phyloP scores from a whole-genome alignment of 2,329 filamentous ascomycete genomes.

The Ceratocystis ficicola region DNA sequence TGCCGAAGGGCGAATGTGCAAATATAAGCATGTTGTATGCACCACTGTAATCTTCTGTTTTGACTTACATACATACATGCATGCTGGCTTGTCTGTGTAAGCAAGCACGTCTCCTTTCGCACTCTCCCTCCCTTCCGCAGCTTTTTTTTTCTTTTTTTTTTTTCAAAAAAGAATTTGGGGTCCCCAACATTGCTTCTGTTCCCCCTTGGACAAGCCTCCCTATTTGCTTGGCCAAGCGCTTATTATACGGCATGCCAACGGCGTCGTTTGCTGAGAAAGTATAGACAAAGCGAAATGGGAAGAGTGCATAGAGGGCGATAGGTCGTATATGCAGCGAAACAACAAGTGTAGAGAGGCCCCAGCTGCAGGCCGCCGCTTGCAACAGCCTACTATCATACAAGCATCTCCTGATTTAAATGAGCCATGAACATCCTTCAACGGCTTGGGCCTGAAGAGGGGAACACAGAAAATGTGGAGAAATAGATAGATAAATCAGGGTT shows the following conservation, averaged over 20 bases:
- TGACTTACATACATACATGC: too few relatives aligned
- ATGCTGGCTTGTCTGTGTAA: too few relatives aligned
- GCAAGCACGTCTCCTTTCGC: too few relatives aligned
- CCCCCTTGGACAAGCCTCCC: background rate
- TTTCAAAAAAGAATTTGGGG: too few relatives aligned
- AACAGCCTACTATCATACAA: background rate
- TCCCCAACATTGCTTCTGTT: too few relatives aligned
- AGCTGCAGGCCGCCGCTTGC: conserved; percentile 9
- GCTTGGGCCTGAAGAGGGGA: background rate
- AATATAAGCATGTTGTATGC: too few relatives aligned
- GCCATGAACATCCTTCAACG: background rate
- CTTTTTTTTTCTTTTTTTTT: too few relatives aligned
- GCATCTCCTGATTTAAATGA: conserved; percentile 10
- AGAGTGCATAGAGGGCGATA: background rate
- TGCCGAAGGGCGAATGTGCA: too few relatives aligned
- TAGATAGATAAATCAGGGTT: background rate
- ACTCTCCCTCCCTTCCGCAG: too few relatives aligned
- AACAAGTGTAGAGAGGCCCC: background rate
- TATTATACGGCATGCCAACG: background rate
- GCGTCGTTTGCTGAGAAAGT: background rate
- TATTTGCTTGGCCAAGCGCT: background rate
- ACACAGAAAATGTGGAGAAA: conserved; percentile 1
- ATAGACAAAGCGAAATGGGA: conserved; percentile 2
- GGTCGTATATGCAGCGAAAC: conserved; percentile 12
- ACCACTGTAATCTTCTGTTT: too few relatives aligned